Evolutionary conservation across 208 protist genomes (phyloP).

Genomic region (Leptomonas seymouri): DNA sequence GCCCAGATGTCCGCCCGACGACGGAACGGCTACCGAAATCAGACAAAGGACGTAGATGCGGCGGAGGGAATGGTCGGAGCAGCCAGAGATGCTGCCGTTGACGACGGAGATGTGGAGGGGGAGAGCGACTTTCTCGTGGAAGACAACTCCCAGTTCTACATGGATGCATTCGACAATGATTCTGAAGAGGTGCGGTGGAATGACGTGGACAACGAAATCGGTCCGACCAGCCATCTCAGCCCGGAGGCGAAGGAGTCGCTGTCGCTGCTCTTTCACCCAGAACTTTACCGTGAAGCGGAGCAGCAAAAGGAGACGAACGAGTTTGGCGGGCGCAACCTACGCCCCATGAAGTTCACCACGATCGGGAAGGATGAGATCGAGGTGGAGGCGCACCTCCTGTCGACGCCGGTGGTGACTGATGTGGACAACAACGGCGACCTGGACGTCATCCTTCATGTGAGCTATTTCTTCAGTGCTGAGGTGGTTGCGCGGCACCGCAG

Average conservation of each 20-base stretch:
- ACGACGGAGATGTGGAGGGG: slow-evolving; percentile 17
- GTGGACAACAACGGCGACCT: slow-evolving; percentile 83
- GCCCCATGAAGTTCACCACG: slow-evolving; percentile 20
- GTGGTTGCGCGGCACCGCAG: slow-evolving; percentile 17
- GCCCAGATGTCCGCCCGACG: not conserved
- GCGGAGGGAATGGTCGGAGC: not conserved
- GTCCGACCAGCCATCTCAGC: slow-evolving; percentile 59
- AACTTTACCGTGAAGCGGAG: slow-evolving; percentile 50
- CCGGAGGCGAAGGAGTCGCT: slow-evolving; percentile 71
- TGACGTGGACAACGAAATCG: slow-evolving; percentile 26
- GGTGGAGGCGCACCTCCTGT: slow-evolving; percentile 88
- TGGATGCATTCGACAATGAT: not conserved
- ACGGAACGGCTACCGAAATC: not conserved
- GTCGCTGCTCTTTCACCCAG: slow-evolving; percentile 76
- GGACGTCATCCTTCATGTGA: slow-evolving; percentile 90
- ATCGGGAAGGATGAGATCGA: slow-evolving; percentile 67
- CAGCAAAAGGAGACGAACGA: slow-evolving; percentile 30
- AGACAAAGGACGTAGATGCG: not conserved
- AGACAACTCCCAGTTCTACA: slow-evolving; percentile 23
- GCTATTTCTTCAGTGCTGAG: slow-evolving; percentile 90
- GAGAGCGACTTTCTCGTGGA: slow-evolving; percentile 22
- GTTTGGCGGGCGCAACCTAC: slow-evolving; percentile 46
- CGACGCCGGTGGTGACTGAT: slow-evolving; percentile 85
- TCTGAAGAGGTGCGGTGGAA: not conserved
- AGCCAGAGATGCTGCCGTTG: not conserved